Evolutionary conservation across 176 grass and related monocot species (phyloP).

Genomic region (Oryza glumipatula): DNA sequence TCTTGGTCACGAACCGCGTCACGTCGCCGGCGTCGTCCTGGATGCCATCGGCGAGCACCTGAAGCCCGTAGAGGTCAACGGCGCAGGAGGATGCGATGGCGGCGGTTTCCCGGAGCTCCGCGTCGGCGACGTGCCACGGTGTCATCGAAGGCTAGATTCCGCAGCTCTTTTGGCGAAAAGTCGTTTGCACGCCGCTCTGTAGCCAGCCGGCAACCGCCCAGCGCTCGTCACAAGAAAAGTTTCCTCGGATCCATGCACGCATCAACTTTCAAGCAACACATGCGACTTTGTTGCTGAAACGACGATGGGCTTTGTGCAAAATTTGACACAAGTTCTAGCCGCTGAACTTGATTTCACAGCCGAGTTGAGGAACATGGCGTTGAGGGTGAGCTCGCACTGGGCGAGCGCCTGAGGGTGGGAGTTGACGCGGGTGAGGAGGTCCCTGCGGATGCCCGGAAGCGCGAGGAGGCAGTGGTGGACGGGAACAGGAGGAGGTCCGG

Average conservation of each 20-base stretch:
- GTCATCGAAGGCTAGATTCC: conserved; percentile 64
- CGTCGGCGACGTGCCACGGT: conserved; percentile 62
- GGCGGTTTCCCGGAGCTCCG: conserved; percentile 58
- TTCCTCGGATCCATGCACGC: too few species aligned
- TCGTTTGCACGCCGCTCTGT: too few species aligned
- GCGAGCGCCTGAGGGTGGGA: conserved; percentile 87
- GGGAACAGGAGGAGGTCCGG: conserved; percentile 1
- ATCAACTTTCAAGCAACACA: too few species aligned
- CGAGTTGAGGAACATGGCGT: conserved; percentile 68
- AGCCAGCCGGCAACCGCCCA: too few species aligned
- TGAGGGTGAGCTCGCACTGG: conserved; percentile 88
- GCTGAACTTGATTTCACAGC: too few species aligned
- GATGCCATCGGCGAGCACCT: conserved; percentile 77
- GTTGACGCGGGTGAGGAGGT: conserved; percentile 81
- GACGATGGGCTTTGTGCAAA: too few species aligned
- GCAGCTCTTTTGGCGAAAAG: too few species aligned
- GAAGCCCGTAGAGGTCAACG: conserved; percentile 77
- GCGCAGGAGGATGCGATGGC: conserved; percentile 74
- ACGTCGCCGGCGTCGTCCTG: conserved; percentile 76
- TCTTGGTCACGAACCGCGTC: conserved; percentile 87
- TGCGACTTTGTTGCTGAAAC: too few species aligned
- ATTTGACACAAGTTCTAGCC: too few species aligned
- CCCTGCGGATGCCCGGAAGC: conserved; percentile 69
- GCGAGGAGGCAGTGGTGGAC: conserved; percentile 90
- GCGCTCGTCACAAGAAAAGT: too few species aligned